Percentiles rank a stretch among this genome's conserved stretches.
phyloP scores from a whole-genome alignment of 805 yeast genomes.

The Groenewaldozyma tartarivorans region DNA sequence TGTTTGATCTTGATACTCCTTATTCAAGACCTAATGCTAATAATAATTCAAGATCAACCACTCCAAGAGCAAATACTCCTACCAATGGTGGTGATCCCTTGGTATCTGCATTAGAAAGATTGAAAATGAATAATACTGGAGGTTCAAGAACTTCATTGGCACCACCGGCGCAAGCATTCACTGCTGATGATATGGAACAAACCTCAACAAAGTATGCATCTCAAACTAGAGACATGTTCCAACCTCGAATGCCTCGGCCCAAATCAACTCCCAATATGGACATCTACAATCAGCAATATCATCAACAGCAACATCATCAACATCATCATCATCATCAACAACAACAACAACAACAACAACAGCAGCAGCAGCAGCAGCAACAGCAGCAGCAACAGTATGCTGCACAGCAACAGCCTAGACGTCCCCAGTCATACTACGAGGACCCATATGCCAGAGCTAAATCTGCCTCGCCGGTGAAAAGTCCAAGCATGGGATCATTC shows the following conservation, averaged over 20 bases:
- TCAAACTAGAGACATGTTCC: slow-evolving; percentile 20
- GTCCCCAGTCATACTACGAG: slow-evolving; percentile 11
- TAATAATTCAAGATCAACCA: neutral
- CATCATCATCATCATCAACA: slow-evolving; percentile 3
- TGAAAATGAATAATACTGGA: slow-evolving; percentile 18
- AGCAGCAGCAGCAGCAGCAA: slow-evolving; percentile 3
- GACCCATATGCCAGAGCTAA: slow-evolving; percentile 9
- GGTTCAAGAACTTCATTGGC: slow-evolving; percentile 12
- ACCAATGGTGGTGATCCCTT: slow-evolving; percentile 45
- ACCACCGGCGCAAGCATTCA: slow-evolving; percentile 26
- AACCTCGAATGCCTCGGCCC: slow-evolving; percentile 16
- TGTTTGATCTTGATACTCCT: slow-evolving; percentile 20
- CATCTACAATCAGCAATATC: slow-evolving; percentile 14
- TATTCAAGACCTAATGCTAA: slow-evolving; percentile 5
- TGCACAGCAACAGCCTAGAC: slow-evolving; percentile 1
- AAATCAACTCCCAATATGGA: slow-evolving; percentile 8
- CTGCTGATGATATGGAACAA: slow-evolving; percentile 34
- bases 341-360: slow-evolving; percentile 19
- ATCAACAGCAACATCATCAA: slow-evolving; percentile 12
- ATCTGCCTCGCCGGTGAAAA: slow-evolving; percentile 13
- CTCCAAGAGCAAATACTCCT: neutral
- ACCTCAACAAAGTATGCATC: slow-evolving; percentile 20
- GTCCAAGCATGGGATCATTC: slow-evolving; percentile 2
- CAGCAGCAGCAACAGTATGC: neutral
- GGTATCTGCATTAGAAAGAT: slow-evolving; percentile 43